Evolutionary conservation across 495 filamentous ascomycete species (phyloP).

Genomic region (Podospora anserina): DNA sequence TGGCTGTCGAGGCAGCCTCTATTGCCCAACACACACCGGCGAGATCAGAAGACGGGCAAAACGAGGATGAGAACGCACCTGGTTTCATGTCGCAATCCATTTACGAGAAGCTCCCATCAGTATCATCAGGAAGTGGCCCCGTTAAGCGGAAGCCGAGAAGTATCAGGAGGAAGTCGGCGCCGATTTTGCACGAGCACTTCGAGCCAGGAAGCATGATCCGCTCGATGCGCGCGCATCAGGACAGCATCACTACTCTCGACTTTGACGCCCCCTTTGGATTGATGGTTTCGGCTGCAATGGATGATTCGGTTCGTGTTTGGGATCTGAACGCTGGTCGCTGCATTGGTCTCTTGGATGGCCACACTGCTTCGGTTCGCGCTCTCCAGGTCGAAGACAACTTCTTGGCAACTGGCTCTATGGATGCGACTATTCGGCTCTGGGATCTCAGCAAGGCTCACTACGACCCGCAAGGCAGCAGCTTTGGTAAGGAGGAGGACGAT

Average conservation of each 20-base stretch:
- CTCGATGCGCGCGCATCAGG: slow-evolving; percentile 82
- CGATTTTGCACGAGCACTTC: slow-evolving; percentile 93
- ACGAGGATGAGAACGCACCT: slow-evolving; percentile 52
- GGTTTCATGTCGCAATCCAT: slow-evolving; percentile 98
- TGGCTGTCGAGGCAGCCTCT: slow-evolving; percentile 65
- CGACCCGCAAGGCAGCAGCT: slow-evolving; percentile 59
- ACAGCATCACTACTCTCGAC: slow-evolving; percentile 85
- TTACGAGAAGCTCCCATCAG: slow-evolving; percentile 77
- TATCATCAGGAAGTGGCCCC: slow-evolving; percentile 50
- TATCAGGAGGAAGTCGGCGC: slow-evolving; percentile 74
- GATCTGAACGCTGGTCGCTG: slow-evolving; percentile 91
- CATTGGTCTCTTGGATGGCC: slow-evolving; percentile 85
- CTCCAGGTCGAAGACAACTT: slow-evolving; percentile 96
- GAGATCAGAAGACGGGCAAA: slow-evolving; percentile 51
- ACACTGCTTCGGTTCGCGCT: slow-evolving; percentile 89
- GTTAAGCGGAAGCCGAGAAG: slow-evolving; percentile 60
- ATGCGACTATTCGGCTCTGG: slow-evolving; percentile 93
- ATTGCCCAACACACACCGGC: slow-evolving; percentile 50
- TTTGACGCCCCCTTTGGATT: slow-evolving; percentile 96
- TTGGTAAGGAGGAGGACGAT: slow-evolving; percentile 63
- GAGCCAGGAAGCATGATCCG: slow-evolving; percentile 85
- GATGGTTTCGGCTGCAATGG: slow-evolving; percentile 89
- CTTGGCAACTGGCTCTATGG: slow-evolving; percentile 90
- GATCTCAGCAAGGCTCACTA: slow-evolving; percentile 67
- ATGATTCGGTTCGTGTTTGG: slow-evolving; percentile 97